Conservation (phyloP, 192 early-diverging fungal species). For the Funneliformis geosporum region DNA sequence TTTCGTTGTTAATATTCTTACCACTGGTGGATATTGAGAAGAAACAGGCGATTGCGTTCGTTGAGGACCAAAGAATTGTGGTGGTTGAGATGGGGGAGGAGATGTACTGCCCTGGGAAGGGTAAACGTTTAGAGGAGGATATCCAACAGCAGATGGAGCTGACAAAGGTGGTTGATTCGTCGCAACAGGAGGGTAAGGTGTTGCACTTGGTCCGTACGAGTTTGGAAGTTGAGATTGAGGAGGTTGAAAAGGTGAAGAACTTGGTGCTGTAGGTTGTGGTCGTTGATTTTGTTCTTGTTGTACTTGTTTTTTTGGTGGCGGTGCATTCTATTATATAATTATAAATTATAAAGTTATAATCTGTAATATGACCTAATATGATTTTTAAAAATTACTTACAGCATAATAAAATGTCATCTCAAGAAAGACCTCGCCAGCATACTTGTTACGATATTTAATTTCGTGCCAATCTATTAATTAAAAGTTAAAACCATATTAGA, state of each 20-base stretch:
- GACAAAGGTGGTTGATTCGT: background rate
- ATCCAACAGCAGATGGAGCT: too few relatives aligned
- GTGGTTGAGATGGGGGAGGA: background rate
- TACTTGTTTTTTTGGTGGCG: background rate
- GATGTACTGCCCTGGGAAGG: background rate
- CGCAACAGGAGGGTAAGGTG: background rate
- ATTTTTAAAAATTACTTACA: background rate
- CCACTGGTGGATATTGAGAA: background rate
- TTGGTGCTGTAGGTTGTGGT: too few relatives aligned
- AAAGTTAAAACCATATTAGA: background rate
- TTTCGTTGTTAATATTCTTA: background rate
- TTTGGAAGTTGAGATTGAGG: background rate
- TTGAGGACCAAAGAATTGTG: background rate
- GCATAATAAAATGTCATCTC: slow-evolving; percentile 32
- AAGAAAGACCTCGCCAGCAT: slow-evolving; percentile 23
- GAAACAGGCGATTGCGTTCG: background rate
- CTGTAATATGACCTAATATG: too few relatives aligned
- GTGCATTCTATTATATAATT: background rate
- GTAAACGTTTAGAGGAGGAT: background rate
- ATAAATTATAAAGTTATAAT: background rate
- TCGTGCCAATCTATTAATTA: slow-evolving; percentile 17
- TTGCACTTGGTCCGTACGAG: background rate
- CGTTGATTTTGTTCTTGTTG: background rate
- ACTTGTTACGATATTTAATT: slow-evolving; percentile 3
- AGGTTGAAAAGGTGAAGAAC: background rate